phyloP scores from a whole-genome alignment of 2,329 filamentous ascomycete species.

The Emmonsia crescens region DNA sequence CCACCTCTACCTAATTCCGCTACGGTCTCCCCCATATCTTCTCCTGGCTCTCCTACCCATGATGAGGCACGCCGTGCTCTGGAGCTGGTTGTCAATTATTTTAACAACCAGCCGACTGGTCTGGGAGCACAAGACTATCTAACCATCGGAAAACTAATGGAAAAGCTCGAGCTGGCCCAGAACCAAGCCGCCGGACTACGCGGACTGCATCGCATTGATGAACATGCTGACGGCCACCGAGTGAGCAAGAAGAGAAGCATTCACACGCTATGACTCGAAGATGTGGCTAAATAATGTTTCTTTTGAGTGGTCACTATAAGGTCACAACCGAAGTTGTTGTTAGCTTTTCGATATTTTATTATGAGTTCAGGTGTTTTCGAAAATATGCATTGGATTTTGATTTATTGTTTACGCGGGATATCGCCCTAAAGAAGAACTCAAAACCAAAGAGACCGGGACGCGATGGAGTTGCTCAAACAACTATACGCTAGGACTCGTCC shows the following conservation, averaged over 20 bases:
- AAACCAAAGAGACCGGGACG: background rate
- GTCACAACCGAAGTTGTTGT: background rate
- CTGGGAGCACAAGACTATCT: slow-evolving; percentile 70
- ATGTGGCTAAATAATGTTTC: background rate
- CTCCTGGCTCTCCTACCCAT: slow-evolving; percentile 59
- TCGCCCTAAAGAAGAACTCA: background rate
- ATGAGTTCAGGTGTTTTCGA: background rate
- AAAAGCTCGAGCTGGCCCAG: slow-evolving; percentile 67
- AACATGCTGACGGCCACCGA: slow-evolving; percentile 31
- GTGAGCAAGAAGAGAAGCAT: slow-evolving; percentile 39
- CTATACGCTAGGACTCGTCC: background rate
- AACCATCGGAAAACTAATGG: slow-evolving; percentile 68
- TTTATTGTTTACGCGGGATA: background rate
- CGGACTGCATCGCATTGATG: slow-evolving; percentile 34
- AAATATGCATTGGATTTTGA: background rate
- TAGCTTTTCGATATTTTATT: background rate
- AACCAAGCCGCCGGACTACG: slow-evolving; percentile 28
- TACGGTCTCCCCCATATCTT: slow-evolving; percentile 40
- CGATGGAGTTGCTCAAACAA: background rate
- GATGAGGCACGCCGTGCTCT: slow-evolving; percentile 78
- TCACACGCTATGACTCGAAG: slow-evolving; percentile 24
- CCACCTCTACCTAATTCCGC: slow-evolving; percentile 29
- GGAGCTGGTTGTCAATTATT: slow-evolving; percentile 70
- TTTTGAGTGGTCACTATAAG: background rate
- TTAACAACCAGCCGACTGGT: slow-evolving; percentile 58